Percentiles rank a stretch among this genome's conserved stretches.
These are phyloP conservation scores for Oryza officinalis DNA, from an alignment of 176 grass and related monocot genomes.

Conservation along the genomic window DNA sequence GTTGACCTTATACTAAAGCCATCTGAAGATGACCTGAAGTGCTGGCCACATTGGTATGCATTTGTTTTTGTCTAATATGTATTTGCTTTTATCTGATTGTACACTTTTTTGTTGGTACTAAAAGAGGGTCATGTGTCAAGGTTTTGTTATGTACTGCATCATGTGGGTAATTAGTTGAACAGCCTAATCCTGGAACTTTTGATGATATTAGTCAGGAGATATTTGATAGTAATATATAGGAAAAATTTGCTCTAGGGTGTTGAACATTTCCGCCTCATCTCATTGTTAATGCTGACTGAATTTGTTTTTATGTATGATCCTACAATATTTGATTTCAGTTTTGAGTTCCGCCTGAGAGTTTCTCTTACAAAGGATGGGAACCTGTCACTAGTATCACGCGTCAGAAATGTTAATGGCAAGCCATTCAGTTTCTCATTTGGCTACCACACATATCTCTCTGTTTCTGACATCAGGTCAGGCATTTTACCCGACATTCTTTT, in stretches of 20 bases:
- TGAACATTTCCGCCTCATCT: neutral
- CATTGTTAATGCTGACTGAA: neutral
- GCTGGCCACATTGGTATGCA: slow-evolving; percentile 83
- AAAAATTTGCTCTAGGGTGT: too few species aligned
- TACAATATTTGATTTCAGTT: slow-evolving; percentile 50
- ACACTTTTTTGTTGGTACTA: slow-evolving; percentile 13
- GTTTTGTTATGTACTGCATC: neutral
- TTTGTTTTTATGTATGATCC: neutral
- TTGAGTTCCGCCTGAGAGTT: slow-evolving; percentile 84
- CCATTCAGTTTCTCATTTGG: slow-evolving; percentile 95
- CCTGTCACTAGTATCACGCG: slow-evolving; percentile 66
- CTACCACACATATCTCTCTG: slow-evolving; percentile 90
- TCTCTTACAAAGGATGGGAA: slow-evolving; percentile 79
- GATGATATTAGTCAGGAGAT: neutral
- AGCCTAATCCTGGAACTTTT: neutral
- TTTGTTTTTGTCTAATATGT: slow-evolving; percentile 20
- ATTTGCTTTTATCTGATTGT: neutral
- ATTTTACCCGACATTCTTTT: slow-evolving; percentile 12
- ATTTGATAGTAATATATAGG: too few species aligned
- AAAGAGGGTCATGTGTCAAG: neutral
- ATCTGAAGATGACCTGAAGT: slow-evolving; percentile 85
- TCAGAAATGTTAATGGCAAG: slow-evolving; percentile 91
- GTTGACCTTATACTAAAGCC: slow-evolving; percentile 85
- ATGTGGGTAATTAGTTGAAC: neutral
- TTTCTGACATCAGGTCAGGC: slow-evolving; percentile 93